These are phyloP conservation scores for Lasiosphaeris hirsuta DNA, from an alignment of 495 filamentous ascomycete genomes.

Conservation along the genomic window DNA sequence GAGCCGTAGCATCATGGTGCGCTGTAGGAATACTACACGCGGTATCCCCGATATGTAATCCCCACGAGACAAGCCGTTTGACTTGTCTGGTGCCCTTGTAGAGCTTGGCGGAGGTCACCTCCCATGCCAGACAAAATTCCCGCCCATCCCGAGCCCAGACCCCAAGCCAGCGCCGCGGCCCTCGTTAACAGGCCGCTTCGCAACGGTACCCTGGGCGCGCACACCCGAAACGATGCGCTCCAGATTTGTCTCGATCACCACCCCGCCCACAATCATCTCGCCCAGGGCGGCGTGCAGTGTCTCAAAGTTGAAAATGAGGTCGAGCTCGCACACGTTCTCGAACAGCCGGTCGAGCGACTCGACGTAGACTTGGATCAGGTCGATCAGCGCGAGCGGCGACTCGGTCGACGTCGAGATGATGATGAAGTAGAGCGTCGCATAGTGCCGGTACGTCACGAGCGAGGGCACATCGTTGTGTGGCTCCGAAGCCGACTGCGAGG, in stretches of 20 bases:
- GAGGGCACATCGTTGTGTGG: conserved; percentile 82
- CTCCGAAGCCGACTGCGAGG: conserved; percentile 57
- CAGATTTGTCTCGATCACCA: conserved; percentile 89
- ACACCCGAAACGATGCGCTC: conserved; percentile 87
- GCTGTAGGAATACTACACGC: too few species aligned
- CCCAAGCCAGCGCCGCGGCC: conserved; percentile 39
- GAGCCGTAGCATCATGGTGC: not conserved
- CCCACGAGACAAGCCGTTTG: not conserved
- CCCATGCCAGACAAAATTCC: conserved; percentile 57
- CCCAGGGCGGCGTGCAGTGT: conserved; percentile 84
- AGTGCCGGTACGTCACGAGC: conserved; percentile 97
- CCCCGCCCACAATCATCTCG: conserved; percentile 95
- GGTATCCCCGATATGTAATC: not conserved
- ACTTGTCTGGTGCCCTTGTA: not conserved
- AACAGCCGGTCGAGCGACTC: conserved; percentile 92
- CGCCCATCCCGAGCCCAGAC: conserved; percentile 50
- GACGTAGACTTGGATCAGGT: conserved; percentile 97
- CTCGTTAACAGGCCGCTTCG: conserved; percentile 65
- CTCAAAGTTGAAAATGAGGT: conserved; percentile 98
- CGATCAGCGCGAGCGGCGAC: conserved; percentile 89
- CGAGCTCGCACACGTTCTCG: conserved; percentile 96
- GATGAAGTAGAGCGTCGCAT: conserved; percentile 97
- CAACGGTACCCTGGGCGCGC: conserved; percentile 68
- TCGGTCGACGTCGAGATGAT: conserved; percentile 96
- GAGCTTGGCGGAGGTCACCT: conserved; percentile 29